Percentiles rank a stretch among this genome's conserved stretches.
Evolutionary conservation across 2,329 filamentous ascomycete genomes (phyloP).

Genomic region (Anthostomella pinea): DNA sequence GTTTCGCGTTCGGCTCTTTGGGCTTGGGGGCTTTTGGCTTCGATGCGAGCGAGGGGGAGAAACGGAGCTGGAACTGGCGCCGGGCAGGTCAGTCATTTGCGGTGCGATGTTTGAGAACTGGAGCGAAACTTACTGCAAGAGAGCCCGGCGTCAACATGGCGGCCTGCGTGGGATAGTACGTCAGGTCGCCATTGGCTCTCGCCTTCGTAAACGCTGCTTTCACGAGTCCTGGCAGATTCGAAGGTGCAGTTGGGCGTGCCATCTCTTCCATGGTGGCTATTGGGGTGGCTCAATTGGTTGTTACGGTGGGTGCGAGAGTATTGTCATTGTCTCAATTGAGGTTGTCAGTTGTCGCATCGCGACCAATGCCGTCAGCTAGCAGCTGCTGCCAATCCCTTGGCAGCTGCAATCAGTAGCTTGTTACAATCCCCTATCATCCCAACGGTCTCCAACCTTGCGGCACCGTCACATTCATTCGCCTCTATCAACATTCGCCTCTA

Average conservation of each 20-base stretch:
- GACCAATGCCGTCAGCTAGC: neutral
- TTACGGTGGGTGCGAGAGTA: neutral
- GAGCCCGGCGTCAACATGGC: slow-evolving; percentile 41
- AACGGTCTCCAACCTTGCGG: no score
- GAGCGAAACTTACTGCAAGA: slow-evolving; percentile 24
- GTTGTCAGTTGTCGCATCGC: no score
- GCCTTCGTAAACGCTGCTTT: slow-evolving; percentile 48
- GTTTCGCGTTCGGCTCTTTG: slow-evolving; percentile 34
- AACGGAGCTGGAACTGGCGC: slow-evolving; percentile 72
- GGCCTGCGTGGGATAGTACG: slow-evolving; percentile 54
- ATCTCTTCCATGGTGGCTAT: slow-evolving; percentile 31
- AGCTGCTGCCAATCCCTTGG: neutral
- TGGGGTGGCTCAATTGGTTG: slow-evolving; percentile 3
- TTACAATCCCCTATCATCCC: no score
- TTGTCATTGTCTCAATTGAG: no score
- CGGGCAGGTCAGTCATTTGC: no score
- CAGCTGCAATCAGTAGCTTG: neutral
- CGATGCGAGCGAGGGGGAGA: slow-evolving; percentile 64
- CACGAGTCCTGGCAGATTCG: slow-evolving; percentile 51
- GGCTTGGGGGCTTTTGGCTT: slow-evolving; percentile 57
- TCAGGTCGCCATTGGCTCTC: slow-evolving; percentile 45
- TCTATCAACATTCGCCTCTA: no score
- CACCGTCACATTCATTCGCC: no score
- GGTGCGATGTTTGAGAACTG: no score
- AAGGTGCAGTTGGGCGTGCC: slow-evolving; percentile 40